Conservation (phyloP, 345 rosid genomes). For the Pseudoturritis turrita region DNA sequence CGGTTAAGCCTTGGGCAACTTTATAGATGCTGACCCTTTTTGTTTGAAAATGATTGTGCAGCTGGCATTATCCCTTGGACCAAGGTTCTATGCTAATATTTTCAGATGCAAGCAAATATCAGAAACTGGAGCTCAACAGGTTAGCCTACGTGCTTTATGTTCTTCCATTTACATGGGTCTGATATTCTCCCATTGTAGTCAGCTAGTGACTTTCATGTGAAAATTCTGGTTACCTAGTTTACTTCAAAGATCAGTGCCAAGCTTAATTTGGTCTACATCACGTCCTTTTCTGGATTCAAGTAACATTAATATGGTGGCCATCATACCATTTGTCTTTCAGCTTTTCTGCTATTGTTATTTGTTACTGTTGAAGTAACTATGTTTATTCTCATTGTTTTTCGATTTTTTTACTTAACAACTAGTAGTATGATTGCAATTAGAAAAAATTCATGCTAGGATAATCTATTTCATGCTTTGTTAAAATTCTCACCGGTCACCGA, state of each 20-base stretch:
- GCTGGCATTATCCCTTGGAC: constrained; percentile 98
- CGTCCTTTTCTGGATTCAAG: too few species aligned
- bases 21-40: constrained; percentile 8
- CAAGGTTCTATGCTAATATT: constrained; percentile 86
- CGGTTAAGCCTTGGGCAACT: constrained; percentile 44
- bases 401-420: not conserved
- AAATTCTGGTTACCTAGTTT: not conserved
- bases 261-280: too few species aligned
- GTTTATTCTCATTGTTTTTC: not conserved
- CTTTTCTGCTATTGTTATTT: not conserved
- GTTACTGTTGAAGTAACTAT: not conserved
- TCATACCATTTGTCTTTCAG: not conserved
- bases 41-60: constrained; percentile 33
- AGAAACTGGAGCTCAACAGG: constrained; percentile 99
- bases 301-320: too few species aligned
- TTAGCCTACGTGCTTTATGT: constrained; percentile 19
- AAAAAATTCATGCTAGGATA: not conserved
- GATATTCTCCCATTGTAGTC: constrained; percentile 2
- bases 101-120: constrained; percentile 97
- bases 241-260: not conserved
- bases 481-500: too few species aligned
- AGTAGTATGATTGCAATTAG: too few species aligned
- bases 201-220: constrained; percentile 4
- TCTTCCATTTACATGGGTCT: constrained; percentile 4
- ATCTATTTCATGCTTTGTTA: too few species aligned